Percentiles rank a stretch among this genome's conserved stretches.
These are phyloP conservation scores for Moniliophthora roreri DNA, from an alignment of 1,284 basidiomycete species.

Conservation along the genomic window DNA sequence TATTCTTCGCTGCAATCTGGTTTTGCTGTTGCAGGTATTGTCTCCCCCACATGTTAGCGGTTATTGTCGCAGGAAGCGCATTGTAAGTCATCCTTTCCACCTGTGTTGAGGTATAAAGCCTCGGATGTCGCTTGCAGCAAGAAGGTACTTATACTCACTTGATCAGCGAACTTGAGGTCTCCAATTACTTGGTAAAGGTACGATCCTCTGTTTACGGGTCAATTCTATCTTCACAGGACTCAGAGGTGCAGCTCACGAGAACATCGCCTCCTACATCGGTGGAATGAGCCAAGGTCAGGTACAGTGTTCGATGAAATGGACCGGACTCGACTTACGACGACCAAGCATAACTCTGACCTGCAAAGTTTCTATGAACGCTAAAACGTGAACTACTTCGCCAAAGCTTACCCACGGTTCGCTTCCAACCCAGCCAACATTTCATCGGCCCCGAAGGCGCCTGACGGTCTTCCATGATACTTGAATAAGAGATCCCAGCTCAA, in stretches of 20 bases:
- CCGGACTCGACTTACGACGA: conserved; percentile 42
- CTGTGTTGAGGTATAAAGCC: conserved; percentile 23
- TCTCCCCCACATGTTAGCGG: conserved; percentile 58
- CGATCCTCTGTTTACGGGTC: conserved; percentile 38
- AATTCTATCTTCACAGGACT: not conserved
- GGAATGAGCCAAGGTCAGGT: no score
- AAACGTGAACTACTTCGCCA: conserved; percentile 21
- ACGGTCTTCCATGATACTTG: conserved; percentile 59
- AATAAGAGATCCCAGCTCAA: conserved; percentile 58
- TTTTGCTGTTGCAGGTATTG: conserved; percentile 63
- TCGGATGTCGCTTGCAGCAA: not conserved
- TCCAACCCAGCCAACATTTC: conserved; percentile 57
- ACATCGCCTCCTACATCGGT: conserved; percentile 53
- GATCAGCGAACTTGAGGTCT: conserved; percentile 55
- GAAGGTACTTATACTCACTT: conserved; percentile 30
- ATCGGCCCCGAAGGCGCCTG: conserved; percentile 57
- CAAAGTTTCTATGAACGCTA: not conserved
- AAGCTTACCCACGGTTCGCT: conserved; percentile 48
- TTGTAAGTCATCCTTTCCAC: conserved; percentile 61
- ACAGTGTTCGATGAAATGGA: not conserved
- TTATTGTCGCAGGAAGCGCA: conserved; percentile 53
- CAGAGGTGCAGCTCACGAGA: conserved; percentile 43
- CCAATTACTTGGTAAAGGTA: conserved; percentile 59
- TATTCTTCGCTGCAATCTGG: conserved; percentile 56
- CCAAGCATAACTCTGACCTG: conserved; percentile 55